Percentiles rank a stretch among this genome's conserved stretches.
Evolutionary conservation across 2,329 filamentous ascomycete genomes (phyloP).

Genomic region (Pseudocercospora crystallina): DNA sequence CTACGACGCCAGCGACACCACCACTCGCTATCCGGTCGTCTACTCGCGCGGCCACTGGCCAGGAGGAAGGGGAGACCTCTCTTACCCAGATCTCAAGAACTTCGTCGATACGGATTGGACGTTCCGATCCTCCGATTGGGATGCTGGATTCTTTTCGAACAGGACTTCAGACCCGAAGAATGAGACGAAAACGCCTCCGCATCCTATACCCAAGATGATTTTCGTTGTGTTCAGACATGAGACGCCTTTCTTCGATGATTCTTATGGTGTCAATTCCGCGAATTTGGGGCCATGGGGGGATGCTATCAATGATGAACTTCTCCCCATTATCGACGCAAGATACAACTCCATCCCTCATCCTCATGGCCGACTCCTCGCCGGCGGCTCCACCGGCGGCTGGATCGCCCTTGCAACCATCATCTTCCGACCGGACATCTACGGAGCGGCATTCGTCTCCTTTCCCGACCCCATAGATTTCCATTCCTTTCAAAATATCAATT

Average conservation of each 20-base stretch:
- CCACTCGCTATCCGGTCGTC: conserved; percentile 37
- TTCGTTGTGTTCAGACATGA: conserved; percentile 41
- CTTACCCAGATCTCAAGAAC: no score
- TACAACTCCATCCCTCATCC: conserved; percentile 40
- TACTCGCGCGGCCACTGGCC: conserved; percentile 39
- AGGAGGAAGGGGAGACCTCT: conserved; percentile 27
- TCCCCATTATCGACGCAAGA: conserved; percentile 35
- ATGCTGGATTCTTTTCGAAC: conserved; percentile 35
- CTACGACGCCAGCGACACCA: conserved; percentile 34
- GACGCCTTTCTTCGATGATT: conserved; percentile 40
- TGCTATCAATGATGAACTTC: conserved; percentile 42
- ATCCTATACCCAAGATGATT: conserved; percentile 39
- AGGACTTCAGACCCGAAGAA: conserved; percentile 26
- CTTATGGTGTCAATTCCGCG: conserved; percentile 41
- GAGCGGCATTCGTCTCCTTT: conserved; percentile 39
- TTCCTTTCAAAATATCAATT: conserved; percentile 38
- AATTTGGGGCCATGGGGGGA: conserved; percentile 43
- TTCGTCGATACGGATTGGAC: conserved; percentile 24
- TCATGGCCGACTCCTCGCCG: conserved; percentile 40
- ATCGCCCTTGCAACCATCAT: conserved; percentile 38
- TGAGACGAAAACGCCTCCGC: no score
- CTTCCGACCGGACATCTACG: conserved; percentile 41
- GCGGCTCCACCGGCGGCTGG: conserved; percentile 42
- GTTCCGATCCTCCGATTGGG: conserved; percentile 34
- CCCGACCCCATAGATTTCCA: conserved; percentile 41